These are phyloP conservation scores for Myrica gale DNA, from an alignment of 306 rosid genomes.

Conservation along the genomic window DNA sequence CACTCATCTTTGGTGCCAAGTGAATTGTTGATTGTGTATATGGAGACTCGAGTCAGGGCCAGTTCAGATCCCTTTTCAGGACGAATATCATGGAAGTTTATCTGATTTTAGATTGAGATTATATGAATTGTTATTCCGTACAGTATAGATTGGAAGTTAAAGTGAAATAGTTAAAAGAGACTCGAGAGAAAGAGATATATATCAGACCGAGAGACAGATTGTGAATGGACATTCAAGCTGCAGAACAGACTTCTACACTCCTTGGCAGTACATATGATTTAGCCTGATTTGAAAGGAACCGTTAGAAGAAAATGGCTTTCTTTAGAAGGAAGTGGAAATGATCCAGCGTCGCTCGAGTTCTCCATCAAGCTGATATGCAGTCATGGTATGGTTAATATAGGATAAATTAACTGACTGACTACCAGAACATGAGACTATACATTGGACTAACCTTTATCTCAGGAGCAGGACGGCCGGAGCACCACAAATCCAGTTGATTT, in stretches of 20 bases:
- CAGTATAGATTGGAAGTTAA: neutral
- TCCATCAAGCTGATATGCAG: neutral
- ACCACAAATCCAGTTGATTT: too few relatives aligned
- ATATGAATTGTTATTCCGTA: too few relatives aligned
- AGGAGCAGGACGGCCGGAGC: too few relatives aligned
- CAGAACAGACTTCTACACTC: too few relatives aligned
- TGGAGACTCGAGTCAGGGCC: too few relatives aligned
- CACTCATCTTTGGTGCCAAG: too few relatives aligned
- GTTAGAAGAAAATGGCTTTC: neutral
- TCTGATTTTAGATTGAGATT: too few relatives aligned
- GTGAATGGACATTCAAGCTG: neutral
- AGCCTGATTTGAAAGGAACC: conserved; percentile 14
- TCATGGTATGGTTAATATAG: neutral
- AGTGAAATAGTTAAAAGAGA: neutral
- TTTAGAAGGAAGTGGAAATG: neutral
- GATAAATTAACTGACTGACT: too few relatives aligned
- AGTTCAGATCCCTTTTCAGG: too few relatives aligned
- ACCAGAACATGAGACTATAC: neutral
- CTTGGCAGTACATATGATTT: neutral
- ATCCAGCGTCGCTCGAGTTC: neutral
- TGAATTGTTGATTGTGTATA: too few relatives aligned
- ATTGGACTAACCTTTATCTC: neutral
- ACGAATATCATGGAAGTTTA: too few relatives aligned
- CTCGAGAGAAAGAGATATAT: neutral
- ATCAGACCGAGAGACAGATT: too few relatives aligned